phyloP scores from a whole-genome alignment of 192 early-diverging fungal species.

The Oehlia diaphana region DNA sequence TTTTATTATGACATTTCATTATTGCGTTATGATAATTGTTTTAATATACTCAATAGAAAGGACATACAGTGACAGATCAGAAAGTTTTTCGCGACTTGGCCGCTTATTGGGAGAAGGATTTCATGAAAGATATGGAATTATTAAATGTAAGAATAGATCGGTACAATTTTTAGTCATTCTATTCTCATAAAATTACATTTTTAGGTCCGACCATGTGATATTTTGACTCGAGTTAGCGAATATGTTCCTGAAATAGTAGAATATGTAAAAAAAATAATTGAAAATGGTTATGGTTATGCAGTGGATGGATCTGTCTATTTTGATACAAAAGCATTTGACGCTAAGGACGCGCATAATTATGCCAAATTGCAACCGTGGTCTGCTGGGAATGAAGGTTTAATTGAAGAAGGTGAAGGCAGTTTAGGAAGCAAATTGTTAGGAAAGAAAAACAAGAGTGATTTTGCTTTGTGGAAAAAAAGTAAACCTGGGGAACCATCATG shows the following conservation, averaged over 20 bases:
- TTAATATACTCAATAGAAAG: slow-evolving; percentile 36
- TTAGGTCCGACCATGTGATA: slow-evolving; percentile 76
- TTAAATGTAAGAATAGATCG: slow-evolving; percentile 63
- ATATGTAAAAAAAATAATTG: slow-evolving; percentile 90
- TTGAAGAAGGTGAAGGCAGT: slow-evolving; percentile 91
- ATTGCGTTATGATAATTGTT: background rate
- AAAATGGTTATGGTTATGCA: slow-evolving; percentile 95
- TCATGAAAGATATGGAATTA: slow-evolving; percentile 90
- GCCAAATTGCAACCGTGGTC: slow-evolving; percentile 93
- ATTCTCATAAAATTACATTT: background rate
- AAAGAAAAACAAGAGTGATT: slow-evolving; percentile 78
- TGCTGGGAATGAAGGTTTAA: slow-evolving; percentile 73
- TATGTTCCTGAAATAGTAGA: slow-evolving; percentile 92
- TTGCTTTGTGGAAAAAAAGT: slow-evolving; percentile 94
- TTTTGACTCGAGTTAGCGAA: slow-evolving; percentile 93
- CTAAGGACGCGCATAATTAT: slow-evolving; percentile 82
- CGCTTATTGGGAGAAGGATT: slow-evolving; percentile 92
- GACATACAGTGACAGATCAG: slow-evolving; percentile 77
- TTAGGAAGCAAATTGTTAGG: slow-evolving; percentile 65
- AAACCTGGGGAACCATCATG: slow-evolving; percentile 94
- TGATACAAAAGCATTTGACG: slow-evolving; percentile 83
- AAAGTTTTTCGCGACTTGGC: slow-evolving; percentile 91
- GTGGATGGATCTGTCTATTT: slow-evolving; percentile 93
- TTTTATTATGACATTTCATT: slow-evolving; percentile 9
- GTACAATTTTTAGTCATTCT: slow-evolving; percentile 15